Percentiles rank a stretch among this genome's conserved stretches.
Evolutionary conservation across 163 green algal species (phyloP).

Genomic region (Prototheca wickerhamii): DNA sequence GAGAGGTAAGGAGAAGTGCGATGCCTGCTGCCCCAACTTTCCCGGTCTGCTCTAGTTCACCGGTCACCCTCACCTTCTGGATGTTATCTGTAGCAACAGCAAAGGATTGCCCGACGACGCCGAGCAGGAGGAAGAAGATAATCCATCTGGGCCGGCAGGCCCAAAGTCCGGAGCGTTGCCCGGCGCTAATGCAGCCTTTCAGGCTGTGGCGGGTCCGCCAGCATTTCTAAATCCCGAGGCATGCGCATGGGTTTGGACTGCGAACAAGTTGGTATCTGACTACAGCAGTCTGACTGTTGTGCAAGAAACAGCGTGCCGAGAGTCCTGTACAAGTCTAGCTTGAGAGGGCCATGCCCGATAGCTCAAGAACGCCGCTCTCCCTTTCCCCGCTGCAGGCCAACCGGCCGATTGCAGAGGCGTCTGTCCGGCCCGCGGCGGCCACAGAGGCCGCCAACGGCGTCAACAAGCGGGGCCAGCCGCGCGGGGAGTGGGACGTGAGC

Average conservation of each 20-base stretch:
- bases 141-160: not conserved
- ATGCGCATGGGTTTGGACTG: not conserved
- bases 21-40: too few relatives aligned
- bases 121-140: too few relatives aligned
- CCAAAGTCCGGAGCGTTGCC: not conserved
- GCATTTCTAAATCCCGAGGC: conserved; percentile 26
- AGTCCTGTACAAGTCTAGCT: not conserved
- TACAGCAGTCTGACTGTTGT: too few relatives aligned
- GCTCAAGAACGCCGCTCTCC: not conserved
- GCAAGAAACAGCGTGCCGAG: too few relatives aligned
- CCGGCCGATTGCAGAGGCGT: conserved; percentile 6
- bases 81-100: too few relatives aligned
- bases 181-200: conserved; percentile 10
- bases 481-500: conserved; percentile 32
- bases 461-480: conserved; percentile 8
- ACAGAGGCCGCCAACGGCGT: not conserved
- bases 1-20: too few relatives aligned
- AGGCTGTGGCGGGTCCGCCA: conserved; percentile 6
- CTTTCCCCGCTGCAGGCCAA: conserved; percentile 8
- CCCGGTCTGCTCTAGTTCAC: too few relatives aligned
- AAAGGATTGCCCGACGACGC: too few relatives aligned
- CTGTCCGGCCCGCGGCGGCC: conserved; percentile 1
- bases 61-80: too few relatives aligned
- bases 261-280: not conserved
- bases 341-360: not conserved